phyloP scores from a whole-genome alignment of 148 eudicot genomes.

The Heliamphora exappendiculata region DNA sequence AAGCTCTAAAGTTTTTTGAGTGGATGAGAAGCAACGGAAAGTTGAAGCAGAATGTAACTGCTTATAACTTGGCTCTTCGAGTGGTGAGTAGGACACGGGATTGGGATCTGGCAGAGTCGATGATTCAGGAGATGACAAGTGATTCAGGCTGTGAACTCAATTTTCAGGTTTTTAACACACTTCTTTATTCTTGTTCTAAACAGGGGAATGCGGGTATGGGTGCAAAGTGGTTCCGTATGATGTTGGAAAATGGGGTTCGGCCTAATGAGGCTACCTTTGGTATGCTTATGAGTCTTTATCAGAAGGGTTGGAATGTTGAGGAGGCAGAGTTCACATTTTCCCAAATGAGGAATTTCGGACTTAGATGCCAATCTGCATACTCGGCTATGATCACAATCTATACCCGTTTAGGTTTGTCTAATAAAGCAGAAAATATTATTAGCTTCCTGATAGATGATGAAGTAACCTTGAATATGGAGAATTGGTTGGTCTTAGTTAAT shows the following conservation, averaged over 20 bases:
- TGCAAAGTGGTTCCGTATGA: slow-evolving; percentile 65
- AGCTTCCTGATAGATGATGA: slow-evolving; percentile 47
- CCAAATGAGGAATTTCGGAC: slow-evolving; percentile 45
- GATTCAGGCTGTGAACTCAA: slow-evolving; percentile 60
- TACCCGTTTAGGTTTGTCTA: slow-evolving; percentile 64
- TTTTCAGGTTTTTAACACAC: slow-evolving; percentile 69
- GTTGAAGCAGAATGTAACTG: slow-evolving; percentile 53
- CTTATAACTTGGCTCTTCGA: slow-evolving; percentile 61
- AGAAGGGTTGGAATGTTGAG: slow-evolving; percentile 61
- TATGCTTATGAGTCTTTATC: slow-evolving; percentile 80
- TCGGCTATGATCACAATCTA: slow-evolving; percentile 90
- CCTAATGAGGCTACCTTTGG: slow-evolving; percentile 97
- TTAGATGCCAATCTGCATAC: slow-evolving; percentile 71
- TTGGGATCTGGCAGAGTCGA: slow-evolving; percentile 63
- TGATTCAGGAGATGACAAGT: slow-evolving; percentile 56
- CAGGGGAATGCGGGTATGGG: slow-evolving; percentile 53
- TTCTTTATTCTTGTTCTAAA: slow-evolving; percentile 76
- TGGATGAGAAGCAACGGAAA: slow-evolving; percentile 80
- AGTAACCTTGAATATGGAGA: slow-evolving; percentile 56
- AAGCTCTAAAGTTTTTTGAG: slow-evolving; percentile 52
- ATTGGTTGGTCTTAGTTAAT: slow-evolving; percentile 83
- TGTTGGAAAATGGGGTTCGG: slow-evolving; percentile 57
- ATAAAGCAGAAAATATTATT: slow-evolving; percentile 67
- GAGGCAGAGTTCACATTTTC: slow-evolving; percentile 77
- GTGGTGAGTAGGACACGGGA: slow-evolving; percentile 71